Evolutionary conservation across 768 basidiomycete species (phyloP), one percentile per base, ranked within the genome.

Genomic region (Phylloporus arenicola): DNA sequence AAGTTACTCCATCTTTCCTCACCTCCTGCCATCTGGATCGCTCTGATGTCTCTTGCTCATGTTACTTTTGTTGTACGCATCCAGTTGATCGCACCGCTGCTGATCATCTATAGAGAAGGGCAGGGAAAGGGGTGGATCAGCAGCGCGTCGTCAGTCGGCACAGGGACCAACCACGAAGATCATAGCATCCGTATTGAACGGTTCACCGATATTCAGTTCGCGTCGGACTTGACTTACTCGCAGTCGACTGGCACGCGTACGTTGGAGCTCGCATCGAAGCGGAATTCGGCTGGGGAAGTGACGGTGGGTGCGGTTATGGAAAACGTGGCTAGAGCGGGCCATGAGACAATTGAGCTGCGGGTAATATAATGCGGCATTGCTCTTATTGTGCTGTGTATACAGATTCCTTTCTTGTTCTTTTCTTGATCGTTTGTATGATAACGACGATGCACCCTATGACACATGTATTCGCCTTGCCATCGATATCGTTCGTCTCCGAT

Each of bases 321-420:
- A 70, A 62, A 88, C 81, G 6, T 93, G 71, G 0, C 19, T 29
- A 47, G 45, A 29, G 24, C n/a, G 14, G 37, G 83, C 81, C 24
- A 88, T 81, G 25, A 92, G 50, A 51, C 48, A 25, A 55, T 59
- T 7, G 57, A 50, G 41, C 16, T 54, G 52, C 17, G 33, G 7
- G 24, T 40, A 14, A 24, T 40, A 20, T 38, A 12, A 38, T 20
- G 33, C 16, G 14, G 16, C 33, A 8, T 16, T 33, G 33, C n/a
- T n/a, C 33, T 33, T 5, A 7, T 33, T 33, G 7, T 33, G 7
- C n/a, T n/a, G n/a, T n/a, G n/a, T n/a, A n/a, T n/a, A n/a, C n/a
- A n/a, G n/a, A n/a, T n/a, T n/a, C n/a, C n/a, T 20, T 19, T 38
- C 19, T 38, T 38, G 37, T 37, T 34, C 17, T 3, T 20, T 38